phyloP scores from a whole-genome alignment of 2,329 filamentous ascomycete species.

The Apiospora marii region DNA sequence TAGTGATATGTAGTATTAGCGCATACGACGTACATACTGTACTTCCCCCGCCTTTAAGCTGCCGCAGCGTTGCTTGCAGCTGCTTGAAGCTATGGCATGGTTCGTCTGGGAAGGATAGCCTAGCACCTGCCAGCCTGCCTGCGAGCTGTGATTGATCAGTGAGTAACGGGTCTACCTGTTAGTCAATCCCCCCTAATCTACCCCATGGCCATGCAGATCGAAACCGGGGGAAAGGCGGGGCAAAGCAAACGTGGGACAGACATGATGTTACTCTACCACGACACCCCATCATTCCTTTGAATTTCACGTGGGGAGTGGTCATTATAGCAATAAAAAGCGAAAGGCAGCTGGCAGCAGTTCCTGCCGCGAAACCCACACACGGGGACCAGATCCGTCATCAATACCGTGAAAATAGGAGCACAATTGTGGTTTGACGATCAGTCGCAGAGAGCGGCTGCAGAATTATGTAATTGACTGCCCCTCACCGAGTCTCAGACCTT shows the following conservation, averaged over 20 bases:
- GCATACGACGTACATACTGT: neutral
- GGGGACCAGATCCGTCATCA: neutral
- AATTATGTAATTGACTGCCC: neutral
- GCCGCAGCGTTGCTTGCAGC: neutral
- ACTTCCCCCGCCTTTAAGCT: neutral
- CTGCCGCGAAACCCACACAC: neutral
- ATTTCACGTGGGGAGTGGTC: neutral
- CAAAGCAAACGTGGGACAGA: constrained; percentile 1
- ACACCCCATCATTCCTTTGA: too few relatives aligned
- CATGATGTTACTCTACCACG: neutral
- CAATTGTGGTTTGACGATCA: neutral
- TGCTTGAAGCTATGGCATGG: neutral
- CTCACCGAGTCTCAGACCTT: neutral
- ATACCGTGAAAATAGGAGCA: neutral
- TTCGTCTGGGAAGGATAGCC: neutral
- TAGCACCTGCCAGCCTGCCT: too few relatives aligned
- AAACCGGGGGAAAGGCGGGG: constrained; percentile 8
- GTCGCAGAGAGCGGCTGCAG: neutral
- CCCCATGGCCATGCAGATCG: neutral
- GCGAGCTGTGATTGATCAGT: too few relatives aligned
- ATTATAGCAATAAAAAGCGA: neutral
- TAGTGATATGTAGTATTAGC: neutral
- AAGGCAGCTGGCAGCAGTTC: too few relatives aligned
- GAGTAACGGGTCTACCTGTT: neutral
- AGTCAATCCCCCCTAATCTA: neutral